A percentile compares a stretch with the other conserved stretches of the same genome.
Evolutionary conservation across 2,329 filamentous ascomycete genomes (phyloP).

Genomic region (Pyricularia grisea): DNA sequence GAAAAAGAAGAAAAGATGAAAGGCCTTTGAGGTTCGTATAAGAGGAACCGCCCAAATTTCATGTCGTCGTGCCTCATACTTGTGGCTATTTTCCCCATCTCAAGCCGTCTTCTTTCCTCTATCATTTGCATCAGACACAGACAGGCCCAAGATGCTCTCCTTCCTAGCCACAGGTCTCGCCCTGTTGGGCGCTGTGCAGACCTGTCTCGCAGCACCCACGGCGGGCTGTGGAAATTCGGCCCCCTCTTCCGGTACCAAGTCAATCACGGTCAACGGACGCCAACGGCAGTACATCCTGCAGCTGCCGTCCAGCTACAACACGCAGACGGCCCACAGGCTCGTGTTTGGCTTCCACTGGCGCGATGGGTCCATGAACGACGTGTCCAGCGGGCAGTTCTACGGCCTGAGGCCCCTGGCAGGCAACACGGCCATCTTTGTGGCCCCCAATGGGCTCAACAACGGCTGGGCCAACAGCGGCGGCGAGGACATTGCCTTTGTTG

Average conservation of each 20-base stretch:
- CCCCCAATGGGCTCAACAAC: constrained; percentile 28
- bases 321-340: constrained; percentile 25
- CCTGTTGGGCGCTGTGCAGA: neutral
- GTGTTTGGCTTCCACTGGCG: constrained; percentile 34
- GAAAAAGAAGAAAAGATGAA: neutral
- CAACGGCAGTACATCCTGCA: constrained; percentile 2
- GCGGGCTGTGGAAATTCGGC: constrained; percentile 1
- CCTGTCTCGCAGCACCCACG: constrained; percentile 1
- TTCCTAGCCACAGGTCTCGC: neutral
- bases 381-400: constrained; percentile 28
- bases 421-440: constrained; percentile 28
- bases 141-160: neutral
- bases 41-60: neutral
- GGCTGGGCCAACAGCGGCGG: constrained; percentile 33
- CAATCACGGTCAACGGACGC: neutral
- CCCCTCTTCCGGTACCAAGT: neutral
- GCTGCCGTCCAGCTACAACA: constrained; percentile 20
- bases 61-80: neutral
- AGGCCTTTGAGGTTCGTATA: neutral
- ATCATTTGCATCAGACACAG: neutral
- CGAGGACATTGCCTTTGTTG: constrained; percentile 30
- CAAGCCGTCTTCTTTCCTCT: too few relatives aligned
- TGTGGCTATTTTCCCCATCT: neutral
- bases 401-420: constrained; percentile 25
- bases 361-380: constrained; percentile 25